Evolutionary conservation across 2,329 filamentous ascomycete species (phyloP).

Genomic region (Bipolaris sorokiniana): DNA sequence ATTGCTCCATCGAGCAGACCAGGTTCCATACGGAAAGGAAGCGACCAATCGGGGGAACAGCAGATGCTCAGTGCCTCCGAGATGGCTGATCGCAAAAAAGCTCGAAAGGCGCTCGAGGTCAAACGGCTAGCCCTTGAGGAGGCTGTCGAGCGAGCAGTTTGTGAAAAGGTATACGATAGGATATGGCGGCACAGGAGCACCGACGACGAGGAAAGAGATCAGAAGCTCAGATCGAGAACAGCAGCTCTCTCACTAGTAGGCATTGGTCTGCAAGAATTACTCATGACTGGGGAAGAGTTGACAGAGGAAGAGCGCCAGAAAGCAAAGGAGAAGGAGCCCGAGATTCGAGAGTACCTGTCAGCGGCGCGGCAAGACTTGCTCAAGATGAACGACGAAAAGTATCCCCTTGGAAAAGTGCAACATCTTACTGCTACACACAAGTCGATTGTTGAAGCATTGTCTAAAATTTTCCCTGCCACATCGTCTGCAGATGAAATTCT

Average conservation of each 20-base stretch:
- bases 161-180: conserved; percentile 80
- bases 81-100: conserved; percentile 77
- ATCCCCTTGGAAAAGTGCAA: conserved; percentile 88
- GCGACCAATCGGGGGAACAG: conserved; percentile 60
- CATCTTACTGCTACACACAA: conserved; percentile 89
- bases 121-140: conserved; percentile 83
- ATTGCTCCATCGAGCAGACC: conserved; percentile 44
- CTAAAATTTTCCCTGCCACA: conserved; percentile 68
- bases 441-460: conserved; percentile 87
- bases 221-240: conserved; percentile 92
- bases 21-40: conserved; percentile 46
- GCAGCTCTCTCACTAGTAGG: conserved; percentile 89
- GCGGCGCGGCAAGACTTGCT: conserved; percentile 71
- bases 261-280: conserved; percentile 84
- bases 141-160: conserved; percentile 84
- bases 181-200: conserved; percentile 92
- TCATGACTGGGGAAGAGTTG: conserved; percentile 60
- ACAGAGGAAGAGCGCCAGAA: conserved; percentile 64
- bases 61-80: conserved; percentile 93
- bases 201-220: conserved; percentile 92
- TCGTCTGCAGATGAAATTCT: conserved; percentile 97
- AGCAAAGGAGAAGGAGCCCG: conserved; percentile 59
- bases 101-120: conserved; percentile 76
- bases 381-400: conserved; percentile 84
- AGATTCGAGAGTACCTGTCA: conserved; percentile 75